These are phyloP conservation scores for Colletotrichum cordylinicola DNA, from an alignment of 2,329 filamentous ascomycete species.

Conservation along the genomic window DNA sequence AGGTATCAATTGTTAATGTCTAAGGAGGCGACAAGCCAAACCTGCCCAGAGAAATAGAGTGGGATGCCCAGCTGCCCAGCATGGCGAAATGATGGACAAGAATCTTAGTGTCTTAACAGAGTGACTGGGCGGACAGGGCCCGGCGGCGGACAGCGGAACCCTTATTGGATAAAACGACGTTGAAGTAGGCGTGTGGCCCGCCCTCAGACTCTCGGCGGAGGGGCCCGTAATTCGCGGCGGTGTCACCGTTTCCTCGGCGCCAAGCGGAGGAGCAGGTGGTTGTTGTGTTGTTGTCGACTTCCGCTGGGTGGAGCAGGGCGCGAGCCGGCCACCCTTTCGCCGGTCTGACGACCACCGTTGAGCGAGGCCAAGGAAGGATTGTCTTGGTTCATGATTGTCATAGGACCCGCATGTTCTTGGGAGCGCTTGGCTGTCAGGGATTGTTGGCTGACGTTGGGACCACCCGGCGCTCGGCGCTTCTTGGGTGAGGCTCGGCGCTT, in stretches of 20 bases:
- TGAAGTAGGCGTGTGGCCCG: neutral
- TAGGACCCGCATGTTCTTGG: neutral
- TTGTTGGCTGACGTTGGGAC: neutral
- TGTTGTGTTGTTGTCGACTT: neutral
- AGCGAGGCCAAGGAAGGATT: conserved; percentile 1
- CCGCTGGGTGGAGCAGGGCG: neutral
- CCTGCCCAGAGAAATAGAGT: neutral
- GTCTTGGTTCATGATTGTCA: neutral
- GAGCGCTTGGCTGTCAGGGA: conserved; percentile 2
- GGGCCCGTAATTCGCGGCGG: neutral
- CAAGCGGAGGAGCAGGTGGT: conserved; percentile 1
- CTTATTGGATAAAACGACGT: neutral
- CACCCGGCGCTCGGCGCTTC: conserved; percentile 8
- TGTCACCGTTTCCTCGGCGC: conserved; percentile 11
- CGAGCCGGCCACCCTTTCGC: neutral
- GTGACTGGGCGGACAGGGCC: neutral
- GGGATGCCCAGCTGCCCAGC: conserved; percentile 6
- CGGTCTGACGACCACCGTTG: neutral
- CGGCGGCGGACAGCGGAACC: neutral
- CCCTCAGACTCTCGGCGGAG: conserved; percentile 4
- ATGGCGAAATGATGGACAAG: neutral
- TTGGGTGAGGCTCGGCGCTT: conserved; percentile 14
- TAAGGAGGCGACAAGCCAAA: neutral
- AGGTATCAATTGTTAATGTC: neutral
- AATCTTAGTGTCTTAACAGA: conserved; percentile 4